Evolutionary conservation across 228 moss, liverwort and hornwort species (phyloP).

Genomic region (Sphagnum magellanicum): DNA sequence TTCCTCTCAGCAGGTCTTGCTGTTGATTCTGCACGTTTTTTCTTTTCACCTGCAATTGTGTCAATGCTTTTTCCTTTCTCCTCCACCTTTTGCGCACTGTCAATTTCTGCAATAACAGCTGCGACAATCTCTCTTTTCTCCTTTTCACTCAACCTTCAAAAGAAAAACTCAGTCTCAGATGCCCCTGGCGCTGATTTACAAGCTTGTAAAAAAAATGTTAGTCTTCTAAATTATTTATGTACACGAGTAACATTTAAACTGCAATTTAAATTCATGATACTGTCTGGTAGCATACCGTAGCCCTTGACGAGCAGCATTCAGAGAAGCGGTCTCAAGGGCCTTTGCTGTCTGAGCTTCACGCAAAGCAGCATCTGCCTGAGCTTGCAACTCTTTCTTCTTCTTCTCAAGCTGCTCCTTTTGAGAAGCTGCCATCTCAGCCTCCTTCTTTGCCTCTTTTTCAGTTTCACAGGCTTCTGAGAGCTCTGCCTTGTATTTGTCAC

Average conservation of each 20-base stretch:
- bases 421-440: constrained; percentile 42
- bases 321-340: constrained; percentile 53
- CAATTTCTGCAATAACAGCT: constrained; percentile 15
- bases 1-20: neutral
- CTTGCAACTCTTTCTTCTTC: constrained; percentile 49
- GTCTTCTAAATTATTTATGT: neutral
- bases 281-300: constrained; percentile 35
- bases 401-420: constrained; percentile 48
- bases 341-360: constrained; percentile 55
- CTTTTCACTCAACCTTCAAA: constrained; percentile 30
- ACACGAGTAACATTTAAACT: neutral
- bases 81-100: constrained; percentile 15
- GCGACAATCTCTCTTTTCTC: constrained; percentile 32
- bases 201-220: neutral
- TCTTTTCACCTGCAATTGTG: neutral
- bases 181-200: neutral
- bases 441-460: constrained; percentile 42
- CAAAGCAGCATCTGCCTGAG: constrained; percentile 53
- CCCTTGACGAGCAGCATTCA: constrained; percentile 52
- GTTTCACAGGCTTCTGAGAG: constrained; percentile 45
- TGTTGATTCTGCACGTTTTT: neutral
- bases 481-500: constrained; percentile 42
- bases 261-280: neutral
- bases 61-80: neutral
- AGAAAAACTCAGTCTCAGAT: neutral